Conservation (phyloP, 1,284 basidiomycete species). For the Erythrobasidium hasegawianum region DNA sequence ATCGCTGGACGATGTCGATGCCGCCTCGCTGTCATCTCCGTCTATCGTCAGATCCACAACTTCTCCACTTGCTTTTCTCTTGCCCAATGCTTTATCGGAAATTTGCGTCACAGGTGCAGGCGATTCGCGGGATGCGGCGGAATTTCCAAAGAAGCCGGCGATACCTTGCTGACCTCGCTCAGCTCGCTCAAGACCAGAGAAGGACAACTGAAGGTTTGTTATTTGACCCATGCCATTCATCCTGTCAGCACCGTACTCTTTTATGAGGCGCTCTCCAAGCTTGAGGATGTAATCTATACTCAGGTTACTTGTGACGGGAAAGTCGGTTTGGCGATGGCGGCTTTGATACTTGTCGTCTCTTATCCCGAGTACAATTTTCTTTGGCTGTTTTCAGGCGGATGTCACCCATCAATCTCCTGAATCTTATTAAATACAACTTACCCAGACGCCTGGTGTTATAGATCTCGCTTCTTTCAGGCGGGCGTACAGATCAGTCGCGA, state of each 20-base stretch:
- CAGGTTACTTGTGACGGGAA: constrained; percentile 45
- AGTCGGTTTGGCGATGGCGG: constrained; percentile 44
- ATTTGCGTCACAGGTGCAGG: neutral
- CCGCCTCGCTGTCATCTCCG: constrained; percentile 3
- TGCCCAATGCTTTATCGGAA: constrained; percentile 35
- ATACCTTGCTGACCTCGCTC: constrained; percentile 82
- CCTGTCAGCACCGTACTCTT: constrained; percentile 61
- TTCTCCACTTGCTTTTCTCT: constrained; percentile 40
- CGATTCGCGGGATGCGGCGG: constrained; percentile 21
- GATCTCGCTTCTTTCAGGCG: constrained; percentile 78
- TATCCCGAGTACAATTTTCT: constrained; percentile 73
- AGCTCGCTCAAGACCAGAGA: constrained; percentile 73
- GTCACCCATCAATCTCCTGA: neutral
- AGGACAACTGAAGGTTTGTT: constrained; percentile 69
- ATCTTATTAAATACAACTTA: constrained; percentile 9
- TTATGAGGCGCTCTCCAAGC: constrained; percentile 80
- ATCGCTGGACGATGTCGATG: constrained; percentile 8
- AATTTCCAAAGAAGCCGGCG: constrained; percentile 68
- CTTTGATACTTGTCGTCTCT: constrained; percentile 53
- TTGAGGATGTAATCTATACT: constrained; percentile 58
- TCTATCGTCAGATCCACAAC: constrained; percentile 23
- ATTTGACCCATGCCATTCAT: constrained; percentile 52
- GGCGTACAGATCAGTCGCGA: constrained; percentile 81
- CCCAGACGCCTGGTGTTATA: constrained; percentile 66
- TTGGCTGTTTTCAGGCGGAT: constrained; percentile 63